Evolutionary conservation across 257 asterid species (phyloP), one percentile per base, ranked within the genome.

Genomic region (Ilex asprella): DNA sequence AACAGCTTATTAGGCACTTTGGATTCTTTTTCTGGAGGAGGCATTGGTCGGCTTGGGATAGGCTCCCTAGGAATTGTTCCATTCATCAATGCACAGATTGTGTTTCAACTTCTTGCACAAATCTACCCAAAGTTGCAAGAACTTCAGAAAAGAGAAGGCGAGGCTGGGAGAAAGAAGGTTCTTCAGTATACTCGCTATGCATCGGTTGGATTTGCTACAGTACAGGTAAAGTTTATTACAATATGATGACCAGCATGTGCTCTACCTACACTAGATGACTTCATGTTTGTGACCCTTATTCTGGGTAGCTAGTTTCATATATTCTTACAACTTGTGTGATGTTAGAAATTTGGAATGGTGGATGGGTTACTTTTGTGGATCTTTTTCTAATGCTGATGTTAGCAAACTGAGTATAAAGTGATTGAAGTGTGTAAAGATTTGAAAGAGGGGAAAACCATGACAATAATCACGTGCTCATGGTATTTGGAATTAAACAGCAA

Each of bases 171-270:
- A 78, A 92, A 92, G 84, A 89, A 89, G 83, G 82, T 92, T 53
- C 79, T 86, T 62, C 97, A 92, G 82, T 92, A 92, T 70, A 92
- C 99, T 68, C 99, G 99, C 62, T 92, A 92, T 78, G 99, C 99
- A 16, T 92, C 99, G 6, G 97, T 92, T 79, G 99, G 96, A 64
- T 92, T 92, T 76, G 99, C 99, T 12, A 43, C 83, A 35, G 97
- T 92, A 69, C 99, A 92, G 98, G 98, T 92, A 81, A 71, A 30
- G 14, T 21, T 39, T 2, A 14, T 14, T 53, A 8, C 15, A 6
- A 11, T 49, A 3, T 49, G 54, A 49, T 49, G 16, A n/a, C 27
- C 27, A 21, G 16, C 54, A 49, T 49, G 5, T 35, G 8, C 2
- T 35, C 41, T 35, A 35, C 8, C 7, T n/a, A n/a, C n/a, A n/a